phyloP scores from a whole-genome alignment of 441 rosid genomes.

The Gossypium davidsonii region DNA sequence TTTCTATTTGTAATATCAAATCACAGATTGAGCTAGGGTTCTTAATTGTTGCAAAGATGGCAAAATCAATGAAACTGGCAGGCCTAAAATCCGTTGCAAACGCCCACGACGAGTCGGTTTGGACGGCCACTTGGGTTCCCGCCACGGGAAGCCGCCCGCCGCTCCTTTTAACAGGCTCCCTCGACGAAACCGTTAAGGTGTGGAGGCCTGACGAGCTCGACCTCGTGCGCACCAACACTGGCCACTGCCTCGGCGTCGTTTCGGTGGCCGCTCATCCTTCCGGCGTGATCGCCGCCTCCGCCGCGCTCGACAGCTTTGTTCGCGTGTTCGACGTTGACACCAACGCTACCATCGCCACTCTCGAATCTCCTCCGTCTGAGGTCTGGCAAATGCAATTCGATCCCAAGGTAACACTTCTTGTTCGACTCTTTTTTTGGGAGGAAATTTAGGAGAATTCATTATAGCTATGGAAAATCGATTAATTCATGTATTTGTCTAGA shows the following conservation, averaged over 20 bases:
- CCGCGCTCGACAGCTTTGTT: conserved; percentile 83
- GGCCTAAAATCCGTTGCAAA: conserved; percentile 69
- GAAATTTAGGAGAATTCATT: neutral
- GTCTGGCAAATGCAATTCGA: conserved; percentile 93
- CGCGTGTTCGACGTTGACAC: conserved; percentile 91
- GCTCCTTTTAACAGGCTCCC: conserved; percentile 75
- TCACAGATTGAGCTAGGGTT: conserved; percentile 9
- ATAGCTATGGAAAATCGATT: neutral
- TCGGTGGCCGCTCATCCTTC: conserved; percentile 93
- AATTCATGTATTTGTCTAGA: neutral
- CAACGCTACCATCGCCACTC: conserved; percentile 73
- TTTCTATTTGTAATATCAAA: neutral
- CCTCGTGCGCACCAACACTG: conserved; percentile 71
- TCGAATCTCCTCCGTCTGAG: conserved; percentile 91
- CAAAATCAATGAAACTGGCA: conserved; percentile 65
- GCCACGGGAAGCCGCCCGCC: conserved; percentile 56
- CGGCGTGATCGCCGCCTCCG: conserved; percentile 82
- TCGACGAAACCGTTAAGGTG: conserved; percentile 86
- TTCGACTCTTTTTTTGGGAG: too few relatives aligned
- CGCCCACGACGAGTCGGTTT: conserved; percentile 86
- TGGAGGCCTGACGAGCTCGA: conserved; percentile 75
- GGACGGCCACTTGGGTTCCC: conserved; percentile 95
- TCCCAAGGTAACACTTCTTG: conserved; percentile 49
- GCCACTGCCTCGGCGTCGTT: conserved; percentile 90
- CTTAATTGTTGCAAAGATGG: neutral